Base-by-base conservation (phyloP, 768 basidiomycete genomes). In the Crucibulum laeve region DNA sequence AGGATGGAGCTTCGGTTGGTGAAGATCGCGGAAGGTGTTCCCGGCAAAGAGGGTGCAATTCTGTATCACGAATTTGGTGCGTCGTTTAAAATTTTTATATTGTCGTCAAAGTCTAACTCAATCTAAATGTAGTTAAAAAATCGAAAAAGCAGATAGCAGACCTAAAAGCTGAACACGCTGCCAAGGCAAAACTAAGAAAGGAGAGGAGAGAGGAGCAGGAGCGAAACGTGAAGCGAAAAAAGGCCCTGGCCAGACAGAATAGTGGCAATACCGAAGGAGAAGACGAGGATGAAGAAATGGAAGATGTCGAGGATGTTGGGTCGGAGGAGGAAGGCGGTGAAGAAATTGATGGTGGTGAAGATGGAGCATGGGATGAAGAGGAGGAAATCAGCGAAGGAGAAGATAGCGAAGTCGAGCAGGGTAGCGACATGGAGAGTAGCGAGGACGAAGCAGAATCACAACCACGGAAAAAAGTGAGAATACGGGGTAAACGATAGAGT, bases 1-100 rank as follows among this genome's bases (percentile, higher is more conserved):
- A 73, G 96, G 57, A 85, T 99, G 82, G 96, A 99, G 64, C 67
- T 98, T 52, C 76, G 79, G 50, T 67, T 99, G 53, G 80, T 97
- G 53, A 99, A 99, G 71, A 92, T 99, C 45, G 80, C 84, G 14
- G 95, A 97, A 61, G 95, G 96, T 18, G 70, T 89, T 14, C 93
- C 94, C 4, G 96, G 94, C 11, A 94, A 84, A 54, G 91, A 95
- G 62, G 91, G 96, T 4, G 80, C 77, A 50, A 91, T 97, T 1
- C 84, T 99, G 30, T 96, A 87, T 69, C 96, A 99, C 60, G 84
- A 90, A 65, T 88, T 96, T 55, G 87, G 95, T 92, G 54, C 53
- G 88, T 72, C 24, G 19, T 40, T 19, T 26, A 15, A 11, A 14
- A n/a, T 15, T 21, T 38, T 48, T 38, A 6, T 23, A 43, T 40